Percentiles rank a stretch among this genome's conserved stretches.
Conservation (phyloP, 2,329 filamentous ascomycete species). For the Sclerotinia trifoliorum region DNA sequence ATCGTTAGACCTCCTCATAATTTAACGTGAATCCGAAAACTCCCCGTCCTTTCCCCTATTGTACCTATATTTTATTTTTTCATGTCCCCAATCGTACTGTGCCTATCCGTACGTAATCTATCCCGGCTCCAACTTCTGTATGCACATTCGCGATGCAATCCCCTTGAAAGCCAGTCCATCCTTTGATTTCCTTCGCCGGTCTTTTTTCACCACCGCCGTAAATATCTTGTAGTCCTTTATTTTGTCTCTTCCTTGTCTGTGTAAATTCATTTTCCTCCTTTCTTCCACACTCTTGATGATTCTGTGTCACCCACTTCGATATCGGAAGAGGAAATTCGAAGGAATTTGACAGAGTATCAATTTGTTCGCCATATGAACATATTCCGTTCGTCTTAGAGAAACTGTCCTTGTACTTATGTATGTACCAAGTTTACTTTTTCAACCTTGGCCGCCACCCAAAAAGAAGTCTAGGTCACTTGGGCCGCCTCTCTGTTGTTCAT, state of each 20-base stretch:
- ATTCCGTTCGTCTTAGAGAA: background rate
- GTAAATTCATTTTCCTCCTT: background rate
- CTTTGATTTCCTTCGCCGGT: background rate
- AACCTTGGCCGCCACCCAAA: constrained; percentile 43
- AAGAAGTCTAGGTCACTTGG: constrained; percentile 80
- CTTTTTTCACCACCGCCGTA: no score
- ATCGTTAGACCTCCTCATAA: background rate
- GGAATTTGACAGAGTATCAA: background rate
- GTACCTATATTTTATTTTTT: background rate
- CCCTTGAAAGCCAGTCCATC: background rate
- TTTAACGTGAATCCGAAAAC: background rate
- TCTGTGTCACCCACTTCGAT: background rate
- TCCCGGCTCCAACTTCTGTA: background rate
- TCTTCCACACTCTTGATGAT: background rate
- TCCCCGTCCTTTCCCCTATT: background rate
- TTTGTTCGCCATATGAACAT: constrained; percentile 6
- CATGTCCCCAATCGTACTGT: background rate
- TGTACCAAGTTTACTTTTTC: background rate
- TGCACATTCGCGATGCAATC: background rate
- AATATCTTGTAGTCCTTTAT: background rate
- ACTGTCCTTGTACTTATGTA: no score
- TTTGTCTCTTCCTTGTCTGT: background rate
- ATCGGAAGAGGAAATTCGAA: background rate
- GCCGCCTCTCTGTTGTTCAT: constrained; percentile 66
- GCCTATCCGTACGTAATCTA: background rate